Evolutionary conservation across 1,284 basidiomycete genomes (phyloP).

Genomic region (Austroboletus sp.): DNA sequence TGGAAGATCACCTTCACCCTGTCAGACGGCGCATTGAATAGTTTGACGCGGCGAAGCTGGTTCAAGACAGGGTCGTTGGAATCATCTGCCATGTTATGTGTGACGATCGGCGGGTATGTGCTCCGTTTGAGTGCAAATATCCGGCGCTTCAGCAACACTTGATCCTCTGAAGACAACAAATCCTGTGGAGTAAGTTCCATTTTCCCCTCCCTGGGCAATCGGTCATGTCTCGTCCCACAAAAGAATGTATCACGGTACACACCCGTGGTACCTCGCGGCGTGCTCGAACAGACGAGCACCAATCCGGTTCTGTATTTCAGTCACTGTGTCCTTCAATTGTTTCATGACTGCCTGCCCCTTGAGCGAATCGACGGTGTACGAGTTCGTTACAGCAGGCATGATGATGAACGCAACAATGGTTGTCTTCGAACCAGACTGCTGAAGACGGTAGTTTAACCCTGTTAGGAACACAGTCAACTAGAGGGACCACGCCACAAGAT

Average conservation of each 20-base stretch:
- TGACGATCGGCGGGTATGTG: conserved; percentile 86
- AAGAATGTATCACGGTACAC: conserved; percentile 21
- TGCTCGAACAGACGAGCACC: conserved; percentile 90
- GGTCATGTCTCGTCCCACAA: neutral
- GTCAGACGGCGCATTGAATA: conserved; percentile 82
- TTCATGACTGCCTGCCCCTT: conserved; percentile 98
- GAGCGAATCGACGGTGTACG: conserved; percentile 94
- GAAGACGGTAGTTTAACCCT: conserved; percentile 81
- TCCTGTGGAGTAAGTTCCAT: conserved; percentile 68
- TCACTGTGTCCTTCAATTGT: conserved; percentile 90
- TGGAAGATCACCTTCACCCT: conserved; percentile 97
- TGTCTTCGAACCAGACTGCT: conserved; percentile 69
- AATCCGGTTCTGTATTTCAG: conserved; percentile 88
- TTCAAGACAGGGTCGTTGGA: conserved; percentile 86
- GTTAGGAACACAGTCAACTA: conserved; percentile 6
- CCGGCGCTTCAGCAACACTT: conserved; percentile 90
- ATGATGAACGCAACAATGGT: conserved; percentile 98
- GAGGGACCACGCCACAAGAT: neutral
- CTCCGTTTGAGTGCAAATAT: conserved; percentile 94
- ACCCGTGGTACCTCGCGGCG: conserved; percentile 87
- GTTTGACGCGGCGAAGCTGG: conserved; percentile 86
- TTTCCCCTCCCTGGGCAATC: conserved; percentile 58
- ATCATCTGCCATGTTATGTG: conserved; percentile 98
- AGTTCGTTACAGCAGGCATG: conserved; percentile 93
- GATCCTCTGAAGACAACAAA: conserved; percentile 86